phyloP scores from a whole-genome alignment of 495 filamentous ascomycete species.

The Xylaria palmicola region DNA sequence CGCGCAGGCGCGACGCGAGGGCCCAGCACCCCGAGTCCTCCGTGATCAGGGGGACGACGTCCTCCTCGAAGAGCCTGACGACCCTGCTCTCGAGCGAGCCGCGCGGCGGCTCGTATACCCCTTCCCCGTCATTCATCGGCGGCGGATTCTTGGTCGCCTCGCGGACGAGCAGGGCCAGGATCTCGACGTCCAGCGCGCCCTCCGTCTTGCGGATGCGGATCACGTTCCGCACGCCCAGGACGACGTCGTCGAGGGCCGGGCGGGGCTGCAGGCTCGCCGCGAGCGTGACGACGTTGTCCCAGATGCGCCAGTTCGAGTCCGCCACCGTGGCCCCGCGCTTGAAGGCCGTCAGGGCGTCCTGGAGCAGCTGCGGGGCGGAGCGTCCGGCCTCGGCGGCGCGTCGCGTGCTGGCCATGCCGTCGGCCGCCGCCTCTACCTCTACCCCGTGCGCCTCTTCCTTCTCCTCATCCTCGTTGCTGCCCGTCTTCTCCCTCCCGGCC shows the following conservation, averaged over 20 bases:
- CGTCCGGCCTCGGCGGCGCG: slow-evolving; percentile 25
- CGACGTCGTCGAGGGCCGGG: slow-evolving; percentile 68
- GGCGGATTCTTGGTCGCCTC: slow-evolving; percentile 54
- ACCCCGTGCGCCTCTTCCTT: too few species aligned
- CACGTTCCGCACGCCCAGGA: slow-evolving; percentile 68
- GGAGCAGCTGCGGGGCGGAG: slow-evolving; percentile 53
- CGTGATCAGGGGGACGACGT: slow-evolving; percentile 80
- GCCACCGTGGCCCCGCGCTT: slow-evolving; percentile 80
- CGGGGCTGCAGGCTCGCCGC: slow-evolving; percentile 68
- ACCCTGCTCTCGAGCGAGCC: slow-evolving; percentile 54
- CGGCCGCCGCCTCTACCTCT: too few species aligned
- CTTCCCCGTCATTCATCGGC: slow-evolving; percentile 34
- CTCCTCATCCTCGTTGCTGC: slow-evolving; percentile 28
- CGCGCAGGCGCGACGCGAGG: slow-evolving; percentile 65
- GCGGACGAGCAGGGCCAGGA: slow-evolving; percentile 68
- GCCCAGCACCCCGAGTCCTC: slow-evolving; percentile 72
- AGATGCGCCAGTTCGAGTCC: slow-evolving; percentile 82
- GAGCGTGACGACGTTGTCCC: slow-evolving; percentile 91
- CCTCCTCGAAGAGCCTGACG: slow-evolving; percentile 68
- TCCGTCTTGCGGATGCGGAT: slow-evolving; percentile 76
- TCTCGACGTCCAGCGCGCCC: slow-evolving; percentile 69
- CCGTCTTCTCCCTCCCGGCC: slow-evolving; percentile 21
- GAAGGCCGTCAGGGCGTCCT: slow-evolving; percentile 77
- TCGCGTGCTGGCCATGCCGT: slow-evolving; percentile 21
- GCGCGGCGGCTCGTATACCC: slow-evolving; percentile 41